A percentile compares a stretch with the other conserved stretches of the same genome.
Conservation (phyloP, 2,329 filamentous ascomycete genomes). For the Ophiosphaerella herpotricha region DNA sequence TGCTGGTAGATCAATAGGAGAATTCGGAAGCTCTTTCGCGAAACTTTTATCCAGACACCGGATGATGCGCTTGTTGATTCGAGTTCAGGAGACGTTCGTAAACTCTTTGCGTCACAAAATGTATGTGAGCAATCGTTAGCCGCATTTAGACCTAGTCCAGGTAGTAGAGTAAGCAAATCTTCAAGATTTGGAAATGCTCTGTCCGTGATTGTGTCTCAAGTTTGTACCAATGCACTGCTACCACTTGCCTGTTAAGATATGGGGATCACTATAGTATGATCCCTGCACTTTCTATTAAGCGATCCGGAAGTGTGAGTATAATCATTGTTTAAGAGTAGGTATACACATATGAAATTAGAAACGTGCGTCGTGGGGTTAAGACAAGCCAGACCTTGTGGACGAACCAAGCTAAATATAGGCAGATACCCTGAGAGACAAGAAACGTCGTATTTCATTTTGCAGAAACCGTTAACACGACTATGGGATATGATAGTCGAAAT, state of each 20-base stretch:
- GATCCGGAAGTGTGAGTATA: neutral
- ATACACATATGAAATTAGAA: neutral
- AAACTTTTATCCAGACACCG: slow-evolving; percentile 11
- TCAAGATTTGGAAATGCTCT: slow-evolving; percentile 23
- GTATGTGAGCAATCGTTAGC: slow-evolving; percentile 23
- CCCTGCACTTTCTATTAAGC: neutral
- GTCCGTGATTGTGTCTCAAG: slow-evolving; percentile 11
- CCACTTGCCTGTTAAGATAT: slow-evolving; percentile 27
- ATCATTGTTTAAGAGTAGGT: neutral
- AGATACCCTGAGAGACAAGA: no score
- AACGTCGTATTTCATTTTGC: no score
- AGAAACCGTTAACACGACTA: no score
- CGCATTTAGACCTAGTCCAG: slow-evolving; percentile 16
- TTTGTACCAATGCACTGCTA: slow-evolving; percentile 21
- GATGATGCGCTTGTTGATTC: slow-evolving; percentile 21
- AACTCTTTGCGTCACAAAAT: slow-evolving; percentile 28
- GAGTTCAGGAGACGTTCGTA: slow-evolving; percentile 28
- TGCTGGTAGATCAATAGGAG: neutral
- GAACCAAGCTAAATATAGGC: no score
- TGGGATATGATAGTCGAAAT: no score
- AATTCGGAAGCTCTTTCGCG: slow-evolving; percentile 4
- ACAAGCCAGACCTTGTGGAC: no score
- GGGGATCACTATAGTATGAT: slow-evolving; percentile 16
- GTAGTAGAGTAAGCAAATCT: slow-evolving; percentile 27
- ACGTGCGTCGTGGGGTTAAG: no score